Base-by-base conservation (phyloP, 768 basidiomycete genomes). In the Lactarius hatsudake region DNA sequence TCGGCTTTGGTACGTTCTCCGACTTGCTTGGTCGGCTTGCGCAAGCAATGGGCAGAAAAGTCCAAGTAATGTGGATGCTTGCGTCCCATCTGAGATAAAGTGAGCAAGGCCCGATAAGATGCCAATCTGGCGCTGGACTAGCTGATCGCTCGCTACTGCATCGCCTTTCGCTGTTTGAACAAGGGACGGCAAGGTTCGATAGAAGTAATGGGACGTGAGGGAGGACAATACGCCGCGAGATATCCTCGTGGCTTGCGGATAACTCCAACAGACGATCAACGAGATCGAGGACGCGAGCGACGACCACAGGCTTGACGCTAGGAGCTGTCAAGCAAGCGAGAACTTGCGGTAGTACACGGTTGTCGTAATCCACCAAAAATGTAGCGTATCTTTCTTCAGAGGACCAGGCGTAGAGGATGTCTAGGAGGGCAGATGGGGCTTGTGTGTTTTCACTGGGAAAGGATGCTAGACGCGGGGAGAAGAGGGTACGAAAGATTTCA, bases 401-500 rank as follows among this genome's bases (percentile, higher is more conserved):
- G 0, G 92, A 85, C 91, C 95, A 96, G 7, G 83, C 79, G 65
- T 87, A 83, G 77, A 97, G 91, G 26, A 98, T 80, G 45, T 97
- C 94, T 53, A 99, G 79, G 20, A 96, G 81, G 0, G 92, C 87
- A 0, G 95, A 96, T 0, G 96, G 95, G 0, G 93, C 84, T 75
- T 98, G 96, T 0, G 90, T 93, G 72, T 96, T 98, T 76, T 98
- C 97, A 53, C 78, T 81, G 66, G 90, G 88, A 30, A 98, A 80
- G 4, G 79, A 76, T 0, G 85, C 78, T 28, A 99, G 81, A 7
- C 97, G 90, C 0, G 96, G 95, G 0, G 89, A 86, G 72, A 98
- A 90, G 79, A 93, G 85, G 0, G 84, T 78, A 1, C 79, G 66
- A 78, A 93, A 98, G 10, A 87, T 84, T 7, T 81, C 78, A 5